Percentiles rank a stretch among this genome's conserved stretches.
phyloP scores from a whole-genome alignment of 73 alveolate genomes.

The Tetrahymena elliotti region DNA sequence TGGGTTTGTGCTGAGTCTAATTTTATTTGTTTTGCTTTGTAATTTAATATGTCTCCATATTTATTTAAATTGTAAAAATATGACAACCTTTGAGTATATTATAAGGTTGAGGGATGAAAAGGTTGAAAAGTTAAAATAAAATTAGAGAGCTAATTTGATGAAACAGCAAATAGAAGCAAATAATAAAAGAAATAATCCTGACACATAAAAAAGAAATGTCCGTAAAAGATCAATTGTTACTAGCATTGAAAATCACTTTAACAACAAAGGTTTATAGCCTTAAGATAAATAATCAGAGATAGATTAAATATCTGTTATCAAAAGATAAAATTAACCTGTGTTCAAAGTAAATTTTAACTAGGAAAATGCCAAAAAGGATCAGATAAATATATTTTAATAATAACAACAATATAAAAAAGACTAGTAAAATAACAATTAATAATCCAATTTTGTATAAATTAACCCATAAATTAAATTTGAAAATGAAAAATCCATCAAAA shows the following conservation, averaged over 20 bases:
- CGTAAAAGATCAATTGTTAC: background rate
- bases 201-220: background rate
- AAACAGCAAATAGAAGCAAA: background rate
- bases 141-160: constrained; percentile 30
- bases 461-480: background rate
- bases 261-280: background rate
- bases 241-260: background rate
- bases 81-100: background rate
- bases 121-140: background rate
- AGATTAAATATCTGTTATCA: background rate
- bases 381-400: background rate
- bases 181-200: background rate
- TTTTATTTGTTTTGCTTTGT: background rate
- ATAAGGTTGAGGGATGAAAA: background rate
- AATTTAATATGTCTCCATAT: background rate
- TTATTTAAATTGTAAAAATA: background rate
- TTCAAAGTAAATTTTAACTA: background rate
- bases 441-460: background rate
- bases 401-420: background rate
- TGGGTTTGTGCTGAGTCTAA: background rate
- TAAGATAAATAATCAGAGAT: background rate
- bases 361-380: background rate
- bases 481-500: background rate
- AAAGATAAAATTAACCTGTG: background rate
- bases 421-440: background rate